These are phyloP conservation scores for Escovopsis sp. DNA, from an alignment of 2,329 filamentous ascomycete genomes.

Conservation along the genomic window DNA sequence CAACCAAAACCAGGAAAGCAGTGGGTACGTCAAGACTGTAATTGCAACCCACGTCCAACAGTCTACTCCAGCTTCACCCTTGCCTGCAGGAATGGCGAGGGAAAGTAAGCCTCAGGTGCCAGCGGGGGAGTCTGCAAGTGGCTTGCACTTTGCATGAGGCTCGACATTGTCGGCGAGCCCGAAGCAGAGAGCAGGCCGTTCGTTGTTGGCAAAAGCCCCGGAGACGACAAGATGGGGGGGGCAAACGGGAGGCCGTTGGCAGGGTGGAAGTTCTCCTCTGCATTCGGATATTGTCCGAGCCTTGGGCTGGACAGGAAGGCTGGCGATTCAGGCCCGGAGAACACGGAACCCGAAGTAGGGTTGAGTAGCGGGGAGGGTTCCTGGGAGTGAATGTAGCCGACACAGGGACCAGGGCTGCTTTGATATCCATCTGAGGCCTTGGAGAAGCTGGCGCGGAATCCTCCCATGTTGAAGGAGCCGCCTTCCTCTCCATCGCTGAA, in stretches of 20 bases:
- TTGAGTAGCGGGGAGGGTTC: conserved; percentile 34
- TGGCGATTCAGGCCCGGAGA: conserved; percentile 31
- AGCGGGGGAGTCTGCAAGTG: conserved; percentile 23
- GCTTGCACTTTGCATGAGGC: background rate
- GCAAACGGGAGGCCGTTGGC: too few species aligned
- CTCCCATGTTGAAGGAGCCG: conserved; percentile 30
- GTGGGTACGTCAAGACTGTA: too few species aligned
- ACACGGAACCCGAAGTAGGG: conserved; percentile 27
- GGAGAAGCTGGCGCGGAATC: conserved; percentile 27
- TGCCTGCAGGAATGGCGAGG: conserved; percentile 19
- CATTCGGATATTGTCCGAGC: conserved; percentile 9
- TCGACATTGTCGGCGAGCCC: too few species aligned
- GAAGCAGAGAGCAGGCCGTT: too few species aligned
- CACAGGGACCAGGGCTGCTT: conserved; percentile 24
- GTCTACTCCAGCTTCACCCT: too few species aligned
- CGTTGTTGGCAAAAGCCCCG: too few species aligned
- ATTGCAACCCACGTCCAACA: too few species aligned
- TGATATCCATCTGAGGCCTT: conserved; percentile 29
- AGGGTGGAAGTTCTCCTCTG: too few species aligned
- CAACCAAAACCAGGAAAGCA: too few species aligned
- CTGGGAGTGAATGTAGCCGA: conserved; percentile 48
- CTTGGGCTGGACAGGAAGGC: conserved; percentile 18
- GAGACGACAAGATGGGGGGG: too few species aligned
- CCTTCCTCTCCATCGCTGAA: conserved; percentile 49
- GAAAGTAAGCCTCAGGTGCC: conserved; percentile 20